Base-by-base conservation (phyloP, 129 eudicot species). In the Flaveria brownii region DNA sequence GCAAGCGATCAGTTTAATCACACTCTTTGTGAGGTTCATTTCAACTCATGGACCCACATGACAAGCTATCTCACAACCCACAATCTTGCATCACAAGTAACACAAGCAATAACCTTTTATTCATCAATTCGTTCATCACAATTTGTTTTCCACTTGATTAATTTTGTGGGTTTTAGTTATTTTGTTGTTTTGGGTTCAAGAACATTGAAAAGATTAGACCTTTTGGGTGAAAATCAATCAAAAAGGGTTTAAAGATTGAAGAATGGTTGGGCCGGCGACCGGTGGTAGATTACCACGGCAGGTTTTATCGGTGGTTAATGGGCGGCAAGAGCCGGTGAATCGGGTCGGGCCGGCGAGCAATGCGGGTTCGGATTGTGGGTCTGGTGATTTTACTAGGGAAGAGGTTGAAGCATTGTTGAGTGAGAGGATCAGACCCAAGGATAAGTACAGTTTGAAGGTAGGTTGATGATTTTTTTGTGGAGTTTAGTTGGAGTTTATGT, bases 391-490 rank as follows among this genome's bases (percentile, higher is more conserved):
- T 64, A 86, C 88, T 1, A 89, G 75, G 55, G 94, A 87, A 47
- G 96, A 88, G 73, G 93, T 91, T 52, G 99, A 91, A 76, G 86
- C 90, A 18, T 91, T 94, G 80, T 76, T 94, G 67, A 83, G 72
- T 71, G 97, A 94, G 91, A 94, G 86, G 86, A 82, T 89, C 79
- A 94, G 50, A 80, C 26, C 87, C 63, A 94, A 94, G 79, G 85
- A 86, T 30, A 89, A 88, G 73, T 88, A 68, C 14, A 86, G 85
- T 70, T 77, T 84, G 33, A 94, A 87, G 96, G 99, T 91, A 71
- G 67, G 85, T 71, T 64, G 26, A 16, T 55, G 25, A 22, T n/a
- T 45, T 51, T 65, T 39, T 23, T 28, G 2, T 39, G 20, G 41
- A 5, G 7, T 36, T 36, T 36, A 4, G 41, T 36, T 64, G 72